Percentiles rank a stretch among this genome's conserved stretches.
Evolutionary conservation across 169 alveolate species (phyloP).

Genomic region (Plasmodium vinckei): DNA sequence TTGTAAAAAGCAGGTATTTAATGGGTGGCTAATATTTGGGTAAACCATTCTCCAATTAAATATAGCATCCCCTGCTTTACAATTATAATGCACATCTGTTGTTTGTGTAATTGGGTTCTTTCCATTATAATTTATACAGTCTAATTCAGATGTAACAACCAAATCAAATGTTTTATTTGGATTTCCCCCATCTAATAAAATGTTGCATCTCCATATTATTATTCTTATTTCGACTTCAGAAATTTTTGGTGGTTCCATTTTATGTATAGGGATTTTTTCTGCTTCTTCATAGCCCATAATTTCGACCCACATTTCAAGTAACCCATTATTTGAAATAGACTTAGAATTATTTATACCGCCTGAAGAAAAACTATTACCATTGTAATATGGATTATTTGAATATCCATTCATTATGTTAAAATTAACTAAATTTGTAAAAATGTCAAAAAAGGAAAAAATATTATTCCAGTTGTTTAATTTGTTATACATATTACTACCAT

Average conservation of each 20-base stretch:
- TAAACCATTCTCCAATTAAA: conserved; percentile 94
- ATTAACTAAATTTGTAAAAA: conserved; percentile 28
- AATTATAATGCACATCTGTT: conserved; percentile 93
- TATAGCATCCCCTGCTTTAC: conserved; percentile 89
- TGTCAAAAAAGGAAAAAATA: conserved; percentile 69
- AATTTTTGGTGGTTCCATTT: conserved; percentile 85
- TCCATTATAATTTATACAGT: conserved; percentile 89
- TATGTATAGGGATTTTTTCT: conserved; percentile 84
- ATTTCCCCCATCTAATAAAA: conserved; percentile 67
- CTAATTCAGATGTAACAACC: conserved; percentile 85
- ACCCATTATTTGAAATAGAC: conserved; percentile 72
- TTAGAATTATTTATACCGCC: neutral
- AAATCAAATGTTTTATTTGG: conserved; percentile 83
- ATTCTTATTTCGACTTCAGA: conserved; percentile 88
- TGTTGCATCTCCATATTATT: conserved; percentile 81
- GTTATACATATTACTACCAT: conserved; percentile 55
- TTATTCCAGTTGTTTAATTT: conserved; percentile 48
- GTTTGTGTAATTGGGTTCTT: conserved; percentile 83
- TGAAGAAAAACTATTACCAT: neutral
- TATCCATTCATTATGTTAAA: conserved; percentile 6
- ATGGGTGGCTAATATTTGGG: conserved; percentile 89
- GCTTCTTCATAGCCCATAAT: conserved; percentile 85
- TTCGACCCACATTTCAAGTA: conserved; percentile 89
- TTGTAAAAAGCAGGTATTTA: conserved; percentile 92
- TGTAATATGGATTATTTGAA: neutral